phyloP scores from a whole-genome alignment of 495 filamentous ascomycete species.

The Podospora appendiculata region DNA sequence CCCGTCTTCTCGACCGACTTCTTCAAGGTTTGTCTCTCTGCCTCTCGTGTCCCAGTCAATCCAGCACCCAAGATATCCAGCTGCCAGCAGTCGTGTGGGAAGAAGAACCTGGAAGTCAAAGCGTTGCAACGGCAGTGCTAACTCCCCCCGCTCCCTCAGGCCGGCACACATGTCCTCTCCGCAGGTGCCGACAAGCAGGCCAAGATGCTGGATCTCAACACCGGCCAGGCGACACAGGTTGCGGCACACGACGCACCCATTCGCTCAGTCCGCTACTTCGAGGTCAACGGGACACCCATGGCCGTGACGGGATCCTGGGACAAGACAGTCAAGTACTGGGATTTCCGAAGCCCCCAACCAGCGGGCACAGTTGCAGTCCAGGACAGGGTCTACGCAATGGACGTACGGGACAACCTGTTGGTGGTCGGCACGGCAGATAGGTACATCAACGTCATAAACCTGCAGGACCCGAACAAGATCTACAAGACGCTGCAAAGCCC shows the following conservation, averaged over 20 bases:
- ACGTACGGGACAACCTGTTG: conserved; percentile 71
- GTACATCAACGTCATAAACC: conserved; percentile 84
- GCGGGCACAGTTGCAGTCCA: conserved; percentile 58
- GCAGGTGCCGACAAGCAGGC: conserved; percentile 80
- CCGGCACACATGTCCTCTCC: conserved; percentile 65
- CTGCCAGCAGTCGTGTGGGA: background rate
- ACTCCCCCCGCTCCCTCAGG: conserved; percentile 22
- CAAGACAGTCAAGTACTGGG: conserved; percentile 95
- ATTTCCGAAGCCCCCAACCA: conserved; percentile 57
- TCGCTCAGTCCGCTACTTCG: conserved; percentile 69
- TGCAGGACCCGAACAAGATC: conserved; percentile 72
- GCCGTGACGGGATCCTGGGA: conserved; percentile 92
- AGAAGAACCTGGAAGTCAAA: too few species aligned
- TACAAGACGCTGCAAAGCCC: conserved; percentile 86
- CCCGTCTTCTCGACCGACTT: conserved; percentile 71
- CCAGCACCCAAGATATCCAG: background rate
- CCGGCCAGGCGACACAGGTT: conserved; percentile 49
- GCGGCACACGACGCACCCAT: conserved; percentile 77
- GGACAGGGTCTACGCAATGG: conserved; percentile 86
- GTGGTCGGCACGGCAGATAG: conserved; percentile 89
- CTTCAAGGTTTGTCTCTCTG: conserved; percentile 58
- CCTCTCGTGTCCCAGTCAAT: background rate
- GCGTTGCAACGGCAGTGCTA: background rate
- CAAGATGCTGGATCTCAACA: conserved; percentile 65
- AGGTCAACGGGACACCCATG: conserved; percentile 49